Conservation (phyloP, 805 yeast genomes). For the Candida nonsorbophila region DNA sequence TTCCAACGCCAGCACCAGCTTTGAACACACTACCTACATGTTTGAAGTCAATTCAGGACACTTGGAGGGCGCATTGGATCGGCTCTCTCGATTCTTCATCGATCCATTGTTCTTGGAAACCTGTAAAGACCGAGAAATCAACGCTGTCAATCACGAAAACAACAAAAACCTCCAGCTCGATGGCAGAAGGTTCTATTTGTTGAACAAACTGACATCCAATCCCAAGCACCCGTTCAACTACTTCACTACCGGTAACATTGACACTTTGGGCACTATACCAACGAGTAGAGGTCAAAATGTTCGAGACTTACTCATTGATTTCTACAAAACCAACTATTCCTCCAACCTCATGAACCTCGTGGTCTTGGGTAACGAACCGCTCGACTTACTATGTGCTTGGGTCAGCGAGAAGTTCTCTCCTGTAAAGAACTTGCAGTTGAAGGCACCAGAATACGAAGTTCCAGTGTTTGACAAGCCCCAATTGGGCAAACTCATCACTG, state of each 20-base stretch:
- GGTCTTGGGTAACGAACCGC: slow-evolving; percentile 73
- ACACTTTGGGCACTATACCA: slow-evolving; percentile 71
- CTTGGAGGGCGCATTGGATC: slow-evolving; percentile 81
- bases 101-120: slow-evolving; percentile 67
- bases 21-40: slow-evolving; percentile 84
- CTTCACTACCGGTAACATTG: slow-evolving; percentile 84
- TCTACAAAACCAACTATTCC: slow-evolving; percentile 68
- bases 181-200: slow-evolving; percentile 80
- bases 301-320: slow-evolving; percentile 74
- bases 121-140: slow-evolving; percentile 87
- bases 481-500: slow-evolving; percentile 50
- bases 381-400: slow-evolving; percentile 71
- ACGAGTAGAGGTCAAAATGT: slow-evolving; percentile 58
- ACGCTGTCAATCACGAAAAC: slow-evolving; percentile 94
- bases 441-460: slow-evolving; percentile 38
- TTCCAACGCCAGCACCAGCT: slow-evolving; percentile 88
- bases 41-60: slow-evolving; percentile 77
- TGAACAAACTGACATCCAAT: slow-evolving; percentile 71
- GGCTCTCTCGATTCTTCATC: slow-evolving; percentile 91
- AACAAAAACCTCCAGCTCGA: slow-evolving; percentile 91
- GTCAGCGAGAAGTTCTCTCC: slow-evolving; percentile 58
- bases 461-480: slow-evolving; percentile 47
- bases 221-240: slow-evolving; percentile 77
- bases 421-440: slow-evolving; percentile 48
- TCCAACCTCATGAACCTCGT: slow-evolving; percentile 87